A percentile compares a stretch with the other conserved stretches of the same genome.
Evolutionary conservation across 768 basidiomycete species (phyloP).

Genomic region (Nevesoporus exiguus): DNA sequence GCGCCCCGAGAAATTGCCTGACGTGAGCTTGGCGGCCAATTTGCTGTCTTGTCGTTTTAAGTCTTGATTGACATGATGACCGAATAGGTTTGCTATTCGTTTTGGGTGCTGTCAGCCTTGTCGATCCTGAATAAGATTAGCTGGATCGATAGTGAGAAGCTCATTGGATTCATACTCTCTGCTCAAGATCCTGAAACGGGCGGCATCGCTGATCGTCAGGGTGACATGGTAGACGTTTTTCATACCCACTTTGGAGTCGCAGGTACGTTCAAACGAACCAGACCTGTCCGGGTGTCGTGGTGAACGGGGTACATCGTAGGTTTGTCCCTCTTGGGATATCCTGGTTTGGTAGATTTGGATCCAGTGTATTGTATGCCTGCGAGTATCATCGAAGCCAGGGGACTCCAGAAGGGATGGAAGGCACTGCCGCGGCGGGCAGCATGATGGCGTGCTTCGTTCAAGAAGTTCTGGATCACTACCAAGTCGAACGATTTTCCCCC

Average conservation of each 20-base stretch:
- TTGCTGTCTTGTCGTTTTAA: not conserved
- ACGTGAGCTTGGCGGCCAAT: constrained; percentile 53
- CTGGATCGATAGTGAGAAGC: constrained; percentile 86
- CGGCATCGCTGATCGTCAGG: constrained; percentile 92
- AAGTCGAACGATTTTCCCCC: constrained; percentile 5
- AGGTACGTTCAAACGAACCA: constrained; percentile 39
- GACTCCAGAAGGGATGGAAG: constrained; percentile 54
- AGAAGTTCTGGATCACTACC: not conserved
- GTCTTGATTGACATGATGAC: not conserved
- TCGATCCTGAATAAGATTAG: constrained; percentile 76
- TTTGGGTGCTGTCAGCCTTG: constrained; percentile 90
- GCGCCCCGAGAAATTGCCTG: constrained; percentile 95
- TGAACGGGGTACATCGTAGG: constrained; percentile 38
- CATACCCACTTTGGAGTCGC: constrained; percentile 93
- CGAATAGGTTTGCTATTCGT: constrained; percentile 82
- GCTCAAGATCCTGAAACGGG: constrained; percentile 89
- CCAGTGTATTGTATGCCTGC: constrained; percentile 98
- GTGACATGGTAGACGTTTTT: constrained; percentile 95
- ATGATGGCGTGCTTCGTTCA: constrained; percentile 11
- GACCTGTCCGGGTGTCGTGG: not conserved
- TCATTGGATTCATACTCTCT: constrained; percentile 79
- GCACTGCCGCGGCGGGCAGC: constrained; percentile 27
- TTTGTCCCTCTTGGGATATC: constrained; percentile 84
- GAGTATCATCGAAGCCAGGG: constrained; percentile 60
- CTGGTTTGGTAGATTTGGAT: constrained; percentile 79